phyloP scores from a whole-genome alignment of 345 rosid genomes.

The Crucihimalaya himalaica region DNA sequence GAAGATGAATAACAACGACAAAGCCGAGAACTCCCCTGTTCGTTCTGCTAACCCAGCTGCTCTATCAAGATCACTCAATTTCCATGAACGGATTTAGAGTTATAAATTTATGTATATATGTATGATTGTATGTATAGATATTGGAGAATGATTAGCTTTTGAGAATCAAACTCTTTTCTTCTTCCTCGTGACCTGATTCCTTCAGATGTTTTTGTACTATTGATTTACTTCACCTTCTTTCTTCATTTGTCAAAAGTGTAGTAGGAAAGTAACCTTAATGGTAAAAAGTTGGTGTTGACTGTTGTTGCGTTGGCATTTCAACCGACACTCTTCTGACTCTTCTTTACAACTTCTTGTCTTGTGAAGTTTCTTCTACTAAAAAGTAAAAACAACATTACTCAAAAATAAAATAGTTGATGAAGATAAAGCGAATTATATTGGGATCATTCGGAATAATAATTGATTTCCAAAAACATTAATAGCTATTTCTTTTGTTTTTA shows the following conservation, averaged over 20 bases:
- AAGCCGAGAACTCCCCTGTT: conserved; percentile 46
- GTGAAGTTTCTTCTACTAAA: background rate
- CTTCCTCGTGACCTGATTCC: conserved; percentile 8
- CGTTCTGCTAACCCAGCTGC: conserved; percentile 84
- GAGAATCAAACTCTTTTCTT: conserved; percentile 31
- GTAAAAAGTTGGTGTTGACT: conserved; percentile 26
- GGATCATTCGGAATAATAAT: no score
- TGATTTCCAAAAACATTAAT: no score
- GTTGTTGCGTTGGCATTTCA: conserved; percentile 33
- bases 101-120: conserved; percentile 17
- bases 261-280: conserved; percentile 25
- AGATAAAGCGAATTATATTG: no score
- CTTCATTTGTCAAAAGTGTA: conserved; percentile 15
- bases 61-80: conserved; percentile 70
- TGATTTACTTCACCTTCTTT: background rate
- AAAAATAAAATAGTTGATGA: background rate
- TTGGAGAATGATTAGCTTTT: conserved; percentile 34
- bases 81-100: conserved; percentile 60
- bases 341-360: conserved; percentile 13
- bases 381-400: background rate
- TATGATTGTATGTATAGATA: conserved; percentile 31
- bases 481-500: background rate
- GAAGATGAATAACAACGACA: conserved; percentile 44
- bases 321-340: conserved; percentile 29
- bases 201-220: conserved; percentile 3